A percentile compares a stretch with the other conserved stretches of the same genome.
Evolutionary conservation across 768 basidiomycete species (phyloP).

Genomic region (Gelatoporia subvermispora): DNA sequence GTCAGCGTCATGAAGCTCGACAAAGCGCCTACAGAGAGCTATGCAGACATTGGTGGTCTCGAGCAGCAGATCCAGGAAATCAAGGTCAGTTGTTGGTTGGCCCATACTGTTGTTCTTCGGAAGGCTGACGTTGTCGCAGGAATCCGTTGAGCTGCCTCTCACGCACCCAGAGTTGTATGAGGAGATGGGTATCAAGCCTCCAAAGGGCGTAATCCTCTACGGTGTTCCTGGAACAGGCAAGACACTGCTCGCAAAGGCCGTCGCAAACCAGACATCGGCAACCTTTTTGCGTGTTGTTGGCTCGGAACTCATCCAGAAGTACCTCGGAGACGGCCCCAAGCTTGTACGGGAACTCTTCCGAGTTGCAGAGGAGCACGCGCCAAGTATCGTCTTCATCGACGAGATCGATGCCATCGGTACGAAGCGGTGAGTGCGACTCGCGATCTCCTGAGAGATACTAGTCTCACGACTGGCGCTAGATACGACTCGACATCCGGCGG

Average conservation of each 20-base stretch:
- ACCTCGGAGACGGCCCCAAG: slow-evolving; percentile 97
- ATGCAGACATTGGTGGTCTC: slow-evolving; percentile 96
- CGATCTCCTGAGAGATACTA: neutral
- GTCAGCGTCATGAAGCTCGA: slow-evolving; percentile 99
- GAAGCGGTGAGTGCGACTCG: slow-evolving; percentile 65
- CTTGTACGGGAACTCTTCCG: slow-evolving; percentile 96
- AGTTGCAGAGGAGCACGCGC: slow-evolving; percentile 95
- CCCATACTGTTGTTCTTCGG: neutral
- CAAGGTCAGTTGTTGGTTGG: slow-evolving; percentile 53
- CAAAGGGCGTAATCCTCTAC: slow-evolving; percentile 98
- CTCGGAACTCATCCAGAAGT: slow-evolving; percentile 98
- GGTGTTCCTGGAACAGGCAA: slow-evolving; percentile 99
- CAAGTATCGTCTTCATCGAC: slow-evolving; percentile 98
- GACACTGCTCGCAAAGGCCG: slow-evolving; percentile 94
- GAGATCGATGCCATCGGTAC: slow-evolving; percentile 99
- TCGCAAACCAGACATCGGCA: slow-evolving; percentile 96
- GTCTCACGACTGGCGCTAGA: slow-evolving; percentile 32
- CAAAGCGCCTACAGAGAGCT: slow-evolving; percentile 98
- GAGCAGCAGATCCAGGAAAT: slow-evolving; percentile 99
- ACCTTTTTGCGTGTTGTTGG: slow-evolving; percentile 97
- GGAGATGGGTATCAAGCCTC: slow-evolving; percentile 99
- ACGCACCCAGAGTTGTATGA: slow-evolving; percentile 98
- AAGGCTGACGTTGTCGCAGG: slow-evolving; percentile 41
- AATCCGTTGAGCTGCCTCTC: slow-evolving; percentile 95
- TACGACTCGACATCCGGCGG: slow-evolving; percentile 99